These are phyloP conservation scores for Glomus cerebriforme DNA, from an alignment of 192 early-diverging fungal genomes.

Conservation along the genomic window DNA sequence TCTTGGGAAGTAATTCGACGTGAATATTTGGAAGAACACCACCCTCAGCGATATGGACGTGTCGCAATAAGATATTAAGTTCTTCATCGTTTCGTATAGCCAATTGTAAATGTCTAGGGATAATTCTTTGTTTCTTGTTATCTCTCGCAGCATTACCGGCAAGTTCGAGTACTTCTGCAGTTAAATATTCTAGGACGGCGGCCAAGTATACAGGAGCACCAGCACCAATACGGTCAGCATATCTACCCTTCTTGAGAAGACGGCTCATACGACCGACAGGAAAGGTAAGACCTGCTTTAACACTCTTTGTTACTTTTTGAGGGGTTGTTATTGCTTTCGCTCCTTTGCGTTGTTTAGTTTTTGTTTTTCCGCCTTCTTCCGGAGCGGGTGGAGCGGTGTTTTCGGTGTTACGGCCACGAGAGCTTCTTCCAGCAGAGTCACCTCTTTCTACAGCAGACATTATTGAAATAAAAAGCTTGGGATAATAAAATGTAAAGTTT, in stretches of 20 bases:
- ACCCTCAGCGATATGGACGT: constrained; percentile 90
- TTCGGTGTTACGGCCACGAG: neutral
- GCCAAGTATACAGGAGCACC: constrained; percentile 90
- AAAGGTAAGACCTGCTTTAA: constrained; percentile 88
- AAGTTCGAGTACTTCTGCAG: constrained; percentile 89
- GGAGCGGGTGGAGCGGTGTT: neutral
- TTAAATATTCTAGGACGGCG: constrained; percentile 90
- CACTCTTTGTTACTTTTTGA: constrained; percentile 1
- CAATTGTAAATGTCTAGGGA: constrained; percentile 86
- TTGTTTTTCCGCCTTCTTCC: neutral
- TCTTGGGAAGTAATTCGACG: constrained; percentile 65
- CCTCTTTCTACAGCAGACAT: neutral
- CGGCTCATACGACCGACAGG: constrained; percentile 91
- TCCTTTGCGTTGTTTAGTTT: neutral
- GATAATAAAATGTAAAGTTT: neutral
- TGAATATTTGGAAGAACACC: constrained; percentile 82
- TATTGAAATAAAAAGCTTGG: neutral
- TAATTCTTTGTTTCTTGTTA: constrained; percentile 91
- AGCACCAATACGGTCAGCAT: constrained; percentile 84
- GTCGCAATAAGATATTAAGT: constrained; percentile 88
- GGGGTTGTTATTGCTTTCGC: neutral
- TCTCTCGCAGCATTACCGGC: constrained; percentile 90
- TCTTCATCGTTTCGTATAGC: constrained; percentile 94
- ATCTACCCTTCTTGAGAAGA: constrained; percentile 83
- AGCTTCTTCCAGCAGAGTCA: neutral